Base-by-base conservation (phyloP, 768 basidiomycete genomes). In the Mycena crocata region DNA sequence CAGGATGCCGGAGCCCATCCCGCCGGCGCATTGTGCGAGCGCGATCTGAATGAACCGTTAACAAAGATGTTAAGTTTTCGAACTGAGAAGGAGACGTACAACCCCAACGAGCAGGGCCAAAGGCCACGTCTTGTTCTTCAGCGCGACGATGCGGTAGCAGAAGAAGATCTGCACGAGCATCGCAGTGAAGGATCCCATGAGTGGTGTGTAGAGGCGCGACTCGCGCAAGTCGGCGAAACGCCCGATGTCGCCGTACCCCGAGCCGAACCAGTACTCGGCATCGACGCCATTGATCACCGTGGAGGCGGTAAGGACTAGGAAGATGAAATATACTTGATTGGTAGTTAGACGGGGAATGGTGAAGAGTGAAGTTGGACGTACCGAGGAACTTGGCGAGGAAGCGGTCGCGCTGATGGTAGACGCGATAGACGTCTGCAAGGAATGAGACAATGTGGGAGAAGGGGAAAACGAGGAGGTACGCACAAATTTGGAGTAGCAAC, bases 351-450 rank as follows among this genome's bases (percentile, higher is more conserved):
- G 31, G 46, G 5, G 19, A 34, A 19, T n/a, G 23, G 34, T 24
- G 37, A 24, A 26, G 24, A 31, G 54, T 37, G 26, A 32, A 13
- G 21, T 44, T 7, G 21, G 49, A 62, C 61, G 21, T 23, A 63
- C 66, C 67, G 39, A 60, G 23, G 6, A 37, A 39, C 28, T 68
- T 68, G n/a, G 64, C 7, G 31, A n/a, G 10, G 24, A 50, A 44
- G 2, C 15, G 2, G 44, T 68, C 67, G 28, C 56, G 59, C 10
- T 57, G 62, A 54, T 56, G 64, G 52, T 58, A 59, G 35, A 68
- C 28, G 1, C 67, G 67, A 52, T 64, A 68, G 51, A 64, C 46
- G 31, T 68, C n/a, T n/a, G n/a, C n/a, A n/a, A n/a, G n/a, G n/a
- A n/a, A n/a, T n/a, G n/a, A n/a, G n/a, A n/a, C n/a, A n/a, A n/a